Evolutionary conservation across 1,139 yeast genomes (phyloP), one percentile per base, ranked within the genome.

Genomic region (Zygoascus meyerae): DNA sequence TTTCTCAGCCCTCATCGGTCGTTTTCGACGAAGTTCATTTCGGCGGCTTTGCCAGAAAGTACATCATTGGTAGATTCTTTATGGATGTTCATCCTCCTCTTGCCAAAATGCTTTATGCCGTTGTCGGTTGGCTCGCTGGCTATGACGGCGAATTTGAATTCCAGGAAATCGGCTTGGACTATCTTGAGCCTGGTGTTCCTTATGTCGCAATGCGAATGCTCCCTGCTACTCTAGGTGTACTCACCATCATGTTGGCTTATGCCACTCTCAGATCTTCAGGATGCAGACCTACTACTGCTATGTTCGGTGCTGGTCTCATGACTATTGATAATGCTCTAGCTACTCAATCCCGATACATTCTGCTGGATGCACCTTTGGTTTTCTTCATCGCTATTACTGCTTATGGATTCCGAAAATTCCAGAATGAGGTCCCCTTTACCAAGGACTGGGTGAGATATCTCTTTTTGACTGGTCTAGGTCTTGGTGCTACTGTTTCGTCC

Each of bases 81-180:
- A 92, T 94, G 64, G 99, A 94, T 67, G 78, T 94, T 50, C 99
- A 94, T 67, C 99, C 99, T 34, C 99, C 98, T 15, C 84, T 94
- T 68, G 98, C 97, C 44, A 94, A 94, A 67, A 72, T 94, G 66
- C 73, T 90, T 56, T 85, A 89, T 68, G 98, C 97, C 0, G 77
- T 80, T 51, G 92, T 83, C 41, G 99, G 98, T 33, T 89, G 83
- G 77, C 64, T 92, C 37, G 79, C 83, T 49, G 95, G 97, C 1
- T 94, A 86, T 64, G 83, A 84, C 59, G 99, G 99, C 8, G 71
- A 76, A 43, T 92, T 90, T 70, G 87, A 92, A 65, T 92, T 92
- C 62, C 95, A 86, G 52, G 81, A 76, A 59, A 92, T 92, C 67
- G 97, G 97, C 39, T 86, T 86, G 56, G 78, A 81, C 49, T 92